A percentile compares a stretch with the other conserved stretches of the same genome.
These are phyloP conservation scores for Kalmusia sp. DNA, from an alignment of 2,329 filamentous ascomycete species.

Conservation along the genomic window DNA sequence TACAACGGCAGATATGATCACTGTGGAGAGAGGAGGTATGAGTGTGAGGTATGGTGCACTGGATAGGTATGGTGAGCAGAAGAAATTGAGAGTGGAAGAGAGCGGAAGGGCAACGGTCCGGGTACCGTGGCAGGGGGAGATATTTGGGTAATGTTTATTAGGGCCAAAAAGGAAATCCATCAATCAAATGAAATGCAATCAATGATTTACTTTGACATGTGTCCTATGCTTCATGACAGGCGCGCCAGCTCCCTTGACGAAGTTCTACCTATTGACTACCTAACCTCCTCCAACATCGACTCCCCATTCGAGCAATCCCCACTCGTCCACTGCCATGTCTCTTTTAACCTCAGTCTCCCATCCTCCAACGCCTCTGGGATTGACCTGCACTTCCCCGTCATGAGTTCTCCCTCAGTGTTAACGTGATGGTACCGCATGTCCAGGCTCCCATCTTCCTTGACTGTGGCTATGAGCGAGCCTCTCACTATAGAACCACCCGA, in stretches of 20 bases:
- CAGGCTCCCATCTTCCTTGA: slow-evolving; percentile 1
- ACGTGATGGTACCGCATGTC: slow-evolving; percentile 9
- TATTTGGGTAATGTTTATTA: slow-evolving; percentile 24
- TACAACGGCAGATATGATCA: slow-evolving; percentile 21
- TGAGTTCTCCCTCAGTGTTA: slow-evolving; percentile 3
- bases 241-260: too few species aligned
- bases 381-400: slow-evolving; percentile 5
- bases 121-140: slow-evolving; percentile 27
- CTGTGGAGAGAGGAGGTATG: slow-evolving; percentile 25
- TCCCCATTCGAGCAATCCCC: slow-evolving; percentile 3
- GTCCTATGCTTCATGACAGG: too few species aligned
- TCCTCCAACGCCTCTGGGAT: slow-evolving; percentile 3
- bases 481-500: neutral
- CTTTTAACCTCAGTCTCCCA: slow-evolving; percentile 7
- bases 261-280: too few species aligned
- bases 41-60: slow-evolving; percentile 29
- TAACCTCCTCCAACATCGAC: slow-evolving; percentile 7
- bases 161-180: too few species aligned
- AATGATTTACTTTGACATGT: too few species aligned
- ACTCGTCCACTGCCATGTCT: slow-evolving; percentile 6
- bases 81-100: slow-evolving; percentile 30
- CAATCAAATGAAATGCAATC: too few species aligned
- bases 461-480: slow-evolving; percentile 7
- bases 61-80: slow-evolving; percentile 29
- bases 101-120: slow-evolving; percentile 19